These are phyloP conservation scores for Drosera capensis DNA, from an alignment of 148 eudicot genomes.

Conservation along the genomic window DNA sequence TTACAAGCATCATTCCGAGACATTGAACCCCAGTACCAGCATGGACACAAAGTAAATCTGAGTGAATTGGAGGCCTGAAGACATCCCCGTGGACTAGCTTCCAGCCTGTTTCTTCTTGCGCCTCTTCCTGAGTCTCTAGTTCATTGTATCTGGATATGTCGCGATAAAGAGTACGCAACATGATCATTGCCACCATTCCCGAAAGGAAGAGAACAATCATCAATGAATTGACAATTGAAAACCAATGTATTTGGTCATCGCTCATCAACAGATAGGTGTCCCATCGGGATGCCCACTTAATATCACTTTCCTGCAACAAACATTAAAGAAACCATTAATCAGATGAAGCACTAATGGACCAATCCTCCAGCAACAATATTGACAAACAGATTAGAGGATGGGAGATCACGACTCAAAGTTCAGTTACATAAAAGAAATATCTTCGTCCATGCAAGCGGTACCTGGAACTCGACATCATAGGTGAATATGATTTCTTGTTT, in stretches of 20 bases:
- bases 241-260: slow-evolving; percentile 15
- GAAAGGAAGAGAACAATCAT: slow-evolving; percentile 21
- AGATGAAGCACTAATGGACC: not conserved
- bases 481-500: slow-evolving; percentile 26
- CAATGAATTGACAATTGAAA: slow-evolving; percentile 16
- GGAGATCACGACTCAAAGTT: not conserved
- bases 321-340: not conserved
- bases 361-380: not conserved
- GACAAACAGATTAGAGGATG: not conserved
- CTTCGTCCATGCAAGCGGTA: not conserved
- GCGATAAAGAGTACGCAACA: slow-evolving; percentile 23
- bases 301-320: slow-evolving; percentile 21
- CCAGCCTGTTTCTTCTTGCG: slow-evolving; percentile 31
- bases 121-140: slow-evolving; percentile 17
- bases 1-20: slow-evolving; percentile 19
- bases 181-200: slow-evolving; percentile 25
- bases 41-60: slow-evolving; percentile 21
- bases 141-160: slow-evolving; percentile 31
- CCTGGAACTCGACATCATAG: slow-evolving; percentile 28
- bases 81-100: slow-evolving; percentile 29
- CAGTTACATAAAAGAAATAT: not conserved
- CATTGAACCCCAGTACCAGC: slow-evolving; percentile 34
- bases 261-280: slow-evolving; percentile 16
- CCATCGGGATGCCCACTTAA: slow-evolving; percentile 27
- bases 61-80: slow-evolving; percentile 24